These are phyloP conservation scores for Crucibulum parvulum DNA, from an alignment of 1,284 basidiomycete species.

Conservation along the genomic window DNA sequence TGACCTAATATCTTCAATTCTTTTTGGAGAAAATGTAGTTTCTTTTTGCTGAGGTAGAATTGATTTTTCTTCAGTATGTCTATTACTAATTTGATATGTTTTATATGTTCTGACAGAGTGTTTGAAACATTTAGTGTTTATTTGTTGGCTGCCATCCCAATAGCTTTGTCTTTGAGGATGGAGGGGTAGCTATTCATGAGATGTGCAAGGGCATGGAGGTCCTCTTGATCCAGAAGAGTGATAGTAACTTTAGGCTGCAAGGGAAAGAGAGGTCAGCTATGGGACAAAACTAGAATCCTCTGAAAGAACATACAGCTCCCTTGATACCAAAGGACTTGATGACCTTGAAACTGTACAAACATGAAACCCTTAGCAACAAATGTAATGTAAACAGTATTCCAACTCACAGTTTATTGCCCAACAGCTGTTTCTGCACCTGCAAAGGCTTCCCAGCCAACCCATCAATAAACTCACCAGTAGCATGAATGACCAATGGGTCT, in stretches of 20 bases:
- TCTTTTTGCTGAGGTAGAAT: conserved; percentile 32
- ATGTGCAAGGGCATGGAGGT: conserved; percentile 82
- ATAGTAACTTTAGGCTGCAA: conserved; percentile 83
- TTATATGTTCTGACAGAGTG: conserved; percentile 32
- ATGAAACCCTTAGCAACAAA: neutral
- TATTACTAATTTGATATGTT: conserved; percentile 33
- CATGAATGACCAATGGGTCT: conserved; percentile 70
- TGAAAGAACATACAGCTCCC: conserved; percentile 61
- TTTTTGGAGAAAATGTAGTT: conserved; percentile 29
- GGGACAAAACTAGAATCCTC: neutral
- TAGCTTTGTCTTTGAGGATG: conserved; percentile 79
- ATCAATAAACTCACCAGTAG: conserved; percentile 84
- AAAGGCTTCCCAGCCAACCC: conserved; percentile 65
- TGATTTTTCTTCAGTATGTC: conserved; percentile 28
- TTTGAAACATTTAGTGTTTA: conserved; percentile 22
- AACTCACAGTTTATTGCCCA: conserved; percentile 81
- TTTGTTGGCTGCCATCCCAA: conserved; percentile 29
- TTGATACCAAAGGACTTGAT: conserved; percentile 84
- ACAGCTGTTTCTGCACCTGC: conserved; percentile 79
- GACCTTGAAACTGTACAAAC: conserved; percentile 66
- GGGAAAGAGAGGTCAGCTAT: conserved; percentile 7
- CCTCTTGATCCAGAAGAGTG: conserved; percentile 82
- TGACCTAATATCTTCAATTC: conserved; percentile 39
- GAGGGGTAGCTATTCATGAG: conserved; percentile 88
- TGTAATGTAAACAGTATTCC: conserved; percentile 3